Evolutionary conservation across 805 yeast genomes (phyloP).

Genomic region (Lachancea cidri): DNA sequence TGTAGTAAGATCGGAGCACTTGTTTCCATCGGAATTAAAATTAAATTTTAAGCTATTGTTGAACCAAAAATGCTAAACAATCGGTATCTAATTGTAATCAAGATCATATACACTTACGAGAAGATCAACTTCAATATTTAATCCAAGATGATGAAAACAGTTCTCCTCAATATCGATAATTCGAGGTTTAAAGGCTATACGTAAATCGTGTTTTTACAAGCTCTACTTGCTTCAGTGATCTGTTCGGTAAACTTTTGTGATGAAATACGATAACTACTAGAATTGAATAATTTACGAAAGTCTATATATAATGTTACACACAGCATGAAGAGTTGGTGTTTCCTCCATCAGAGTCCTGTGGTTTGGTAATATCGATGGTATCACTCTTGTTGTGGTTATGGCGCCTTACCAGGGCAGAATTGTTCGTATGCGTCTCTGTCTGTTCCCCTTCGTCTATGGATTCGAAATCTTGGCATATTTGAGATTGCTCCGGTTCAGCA

Average conservation of each 20-base stretch:
- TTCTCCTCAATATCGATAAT: too few species aligned
- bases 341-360: background rate
- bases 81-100: too few species aligned
- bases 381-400: background rate
- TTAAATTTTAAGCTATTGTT: too few species aligned
- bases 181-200: too few species aligned
- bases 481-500: background rate
- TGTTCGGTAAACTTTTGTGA: background rate
- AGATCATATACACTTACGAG: too few species aligned
- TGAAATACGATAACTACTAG: background rate
- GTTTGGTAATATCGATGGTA: constrained; percentile 6
- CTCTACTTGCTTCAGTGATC: too few species aligned
- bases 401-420: background rate
- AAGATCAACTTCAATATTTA: too few species aligned
- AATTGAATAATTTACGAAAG: background rate
- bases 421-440: background rate
- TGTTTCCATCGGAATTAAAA: too few species aligned
- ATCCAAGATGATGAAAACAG: too few species aligned
- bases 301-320: constrained; percentile 10
- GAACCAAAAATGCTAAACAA: too few species aligned
- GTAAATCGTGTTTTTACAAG: too few species aligned
- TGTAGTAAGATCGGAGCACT: too few species aligned
- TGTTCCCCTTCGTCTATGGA: background rate
- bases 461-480: background rate
- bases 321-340: constrained; percentile 12